phyloP scores from a whole-genome alignment of 345 rosid genomes.

The Litchi chinensis region DNA sequence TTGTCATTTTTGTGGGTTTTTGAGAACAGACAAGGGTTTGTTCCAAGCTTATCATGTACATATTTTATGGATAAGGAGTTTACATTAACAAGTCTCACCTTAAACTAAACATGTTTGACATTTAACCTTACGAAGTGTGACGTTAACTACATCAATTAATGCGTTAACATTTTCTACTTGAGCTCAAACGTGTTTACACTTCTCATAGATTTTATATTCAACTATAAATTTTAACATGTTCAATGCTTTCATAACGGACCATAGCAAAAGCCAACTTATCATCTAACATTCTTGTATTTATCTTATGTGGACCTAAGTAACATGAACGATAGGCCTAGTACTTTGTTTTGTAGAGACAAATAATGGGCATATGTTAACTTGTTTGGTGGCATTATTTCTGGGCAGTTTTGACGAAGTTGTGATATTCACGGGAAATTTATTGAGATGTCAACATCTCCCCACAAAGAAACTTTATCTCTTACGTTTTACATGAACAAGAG shows the following conservation, averaged over 20 bases:
- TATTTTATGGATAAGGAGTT: no score
- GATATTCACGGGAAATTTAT: conserved; percentile 21
- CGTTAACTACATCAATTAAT: no score
- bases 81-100: background rate
- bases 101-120: background rate
- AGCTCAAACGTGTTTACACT: no score
- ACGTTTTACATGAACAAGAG: background rate
- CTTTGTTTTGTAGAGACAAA: conserved; percentile 16
- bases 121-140: no score
- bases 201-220: no score
- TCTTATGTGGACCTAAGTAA: conserved; percentile 19
- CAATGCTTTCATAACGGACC: background rate
- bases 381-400: conserved; percentile 6
- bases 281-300: no score
- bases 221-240: no score
- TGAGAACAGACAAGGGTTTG: conserved; percentile 2
- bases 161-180: no score
- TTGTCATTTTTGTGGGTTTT: background rate
- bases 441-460: conserved; percentile 22
- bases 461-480: background rate
- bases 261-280: background rate
- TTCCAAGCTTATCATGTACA: background rate
- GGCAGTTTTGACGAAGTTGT: background rate
- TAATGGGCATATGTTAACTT: conserved; percentile 4
- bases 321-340: conserved; percentile 11